Evolutionary conservation across 805 yeast species (phyloP), one percentile per base, ranked within the genome.

Genomic region (Nematodospora valgi): DNA sequence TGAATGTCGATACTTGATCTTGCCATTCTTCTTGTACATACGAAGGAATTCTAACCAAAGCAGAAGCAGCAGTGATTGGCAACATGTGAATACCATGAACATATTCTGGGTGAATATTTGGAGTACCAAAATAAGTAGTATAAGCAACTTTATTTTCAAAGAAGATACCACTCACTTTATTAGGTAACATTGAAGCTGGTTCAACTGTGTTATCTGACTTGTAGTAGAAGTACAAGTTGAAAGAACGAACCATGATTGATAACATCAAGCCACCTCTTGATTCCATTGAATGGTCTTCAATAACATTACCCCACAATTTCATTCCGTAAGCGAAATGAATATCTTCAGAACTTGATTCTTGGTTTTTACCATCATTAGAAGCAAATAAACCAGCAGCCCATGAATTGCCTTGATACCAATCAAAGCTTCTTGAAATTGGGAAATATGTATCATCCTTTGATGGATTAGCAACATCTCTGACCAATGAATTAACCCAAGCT

Each of bases 11-110:
- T 21, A 81, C 57, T 40, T 67, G 72, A 32, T 67, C 63, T 5
- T 68, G 59, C 86, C 86, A 82, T 58, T 82, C 88, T 52, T 82
- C 74, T 46, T 60, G 45, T 7, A 73, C 82, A 56, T 74, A 82
- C 2, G 53, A 49, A 6, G 76, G 68, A 1, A 66, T 61, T 54
- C 88, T 66, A 19, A 80, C 65, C 39, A 70, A 76, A 1, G 83
- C 74, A 5, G 86, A 76, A n/a, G 78, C 70, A 2, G 87, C 78
- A 0, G 86, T 79, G 24, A 81, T 69, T 21, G 91, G 93, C 21
- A 83, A 64, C 69, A 84, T 83, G 51, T 83, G 88, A 34, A 82
- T 82, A 59, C 86, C 86, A 44, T 82, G 89, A 30, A 83, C 80
- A 55, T 76, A 83, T 49, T 82, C 82, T 27, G 54, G 60, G 30